phyloP scores from a whole-genome alignment of 169 alveolate species.

The Cyclospora cayetanensis region DNA sequence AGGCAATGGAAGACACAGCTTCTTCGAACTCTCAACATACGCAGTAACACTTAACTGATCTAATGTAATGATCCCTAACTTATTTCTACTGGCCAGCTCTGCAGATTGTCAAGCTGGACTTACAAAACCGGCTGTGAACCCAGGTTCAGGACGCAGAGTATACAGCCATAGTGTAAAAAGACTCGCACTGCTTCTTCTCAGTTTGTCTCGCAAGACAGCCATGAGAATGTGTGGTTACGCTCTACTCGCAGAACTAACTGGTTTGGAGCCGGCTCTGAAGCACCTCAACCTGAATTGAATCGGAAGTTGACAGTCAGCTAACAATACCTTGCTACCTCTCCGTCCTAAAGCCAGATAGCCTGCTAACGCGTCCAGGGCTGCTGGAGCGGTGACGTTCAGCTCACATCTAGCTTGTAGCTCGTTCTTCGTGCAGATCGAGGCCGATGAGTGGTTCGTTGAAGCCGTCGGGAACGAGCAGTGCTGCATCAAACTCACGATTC shows the following conservation, averaged over 20 bases:
- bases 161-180: no score
- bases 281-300: not conserved
- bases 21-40: not conserved
- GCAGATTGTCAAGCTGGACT: no score
- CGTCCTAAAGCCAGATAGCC: not conserved
- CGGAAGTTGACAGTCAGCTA: constrained; percentile 3
- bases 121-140: no score
- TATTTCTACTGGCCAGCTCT: no score
- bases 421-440: not conserved
- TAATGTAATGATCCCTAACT: no score
- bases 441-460: constrained; percentile 40
- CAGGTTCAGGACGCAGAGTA: no score
- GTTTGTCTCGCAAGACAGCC: no score
- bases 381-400: no score
- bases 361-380: not conserved
- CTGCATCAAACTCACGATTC: not conserved
- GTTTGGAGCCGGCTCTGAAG: not conserved
- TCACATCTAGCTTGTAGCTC: not conserved
- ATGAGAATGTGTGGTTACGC: not conserved
- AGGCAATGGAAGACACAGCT: not conserved
- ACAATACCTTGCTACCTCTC: not conserved
- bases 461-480: not conserved
- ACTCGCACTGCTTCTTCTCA: no score
- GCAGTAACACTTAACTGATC: not conserved
- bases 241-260: not conserved